Evolutionary conservation across 2,329 filamentous ascomycete species (phyloP).

Genomic region (Stylonectria norvegica): DNA sequence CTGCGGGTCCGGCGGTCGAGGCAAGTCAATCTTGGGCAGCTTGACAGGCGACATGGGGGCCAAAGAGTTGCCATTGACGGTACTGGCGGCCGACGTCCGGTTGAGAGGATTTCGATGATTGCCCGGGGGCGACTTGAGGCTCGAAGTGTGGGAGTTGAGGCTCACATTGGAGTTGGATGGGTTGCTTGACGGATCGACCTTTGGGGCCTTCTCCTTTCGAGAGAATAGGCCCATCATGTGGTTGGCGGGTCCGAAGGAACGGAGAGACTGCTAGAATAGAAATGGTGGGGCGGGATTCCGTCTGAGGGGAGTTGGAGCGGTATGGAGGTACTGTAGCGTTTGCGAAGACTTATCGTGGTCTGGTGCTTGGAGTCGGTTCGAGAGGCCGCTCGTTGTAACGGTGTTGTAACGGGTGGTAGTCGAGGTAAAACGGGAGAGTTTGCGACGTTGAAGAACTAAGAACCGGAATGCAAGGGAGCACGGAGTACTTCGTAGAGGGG

Average conservation of each 20-base stretch:
- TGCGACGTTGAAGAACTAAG: slow-evolving; percentile 4
- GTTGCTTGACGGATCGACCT: slow-evolving; percentile 40
- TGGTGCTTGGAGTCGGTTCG: too few species aligned
- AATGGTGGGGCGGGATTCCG: background rate
- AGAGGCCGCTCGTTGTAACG: too few species aligned
- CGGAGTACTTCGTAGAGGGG: slow-evolving; percentile 10
- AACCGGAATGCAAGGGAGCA: slow-evolving; percentile 19
- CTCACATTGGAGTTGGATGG: slow-evolving; percentile 49
- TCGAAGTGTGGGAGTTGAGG: slow-evolving; percentile 50
- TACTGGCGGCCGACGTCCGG: slow-evolving; percentile 50
- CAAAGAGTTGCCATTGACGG: slow-evolving; percentile 45
- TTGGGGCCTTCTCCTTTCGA: slow-evolving; percentile 50
- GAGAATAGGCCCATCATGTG: slow-evolving; percentile 55
- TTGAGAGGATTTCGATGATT: slow-evolving; percentile 37
- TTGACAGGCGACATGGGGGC: slow-evolving; percentile 50
- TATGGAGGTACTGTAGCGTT: too few species aligned
- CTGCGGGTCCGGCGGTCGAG: slow-evolving; percentile 80
- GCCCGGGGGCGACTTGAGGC: slow-evolving; percentile 28
- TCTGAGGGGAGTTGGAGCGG: too few species aligned
- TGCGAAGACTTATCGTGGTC: background rate
- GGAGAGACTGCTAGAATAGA: background rate
- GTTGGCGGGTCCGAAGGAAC: background rate
- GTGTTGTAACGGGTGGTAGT: too few species aligned
- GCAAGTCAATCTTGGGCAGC: slow-evolving; percentile 75
- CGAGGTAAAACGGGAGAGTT: background rate